Evolutionary conservation across 78 protist species (phyloP).

Genomic region (Dictyostelium capitatum): DNA sequence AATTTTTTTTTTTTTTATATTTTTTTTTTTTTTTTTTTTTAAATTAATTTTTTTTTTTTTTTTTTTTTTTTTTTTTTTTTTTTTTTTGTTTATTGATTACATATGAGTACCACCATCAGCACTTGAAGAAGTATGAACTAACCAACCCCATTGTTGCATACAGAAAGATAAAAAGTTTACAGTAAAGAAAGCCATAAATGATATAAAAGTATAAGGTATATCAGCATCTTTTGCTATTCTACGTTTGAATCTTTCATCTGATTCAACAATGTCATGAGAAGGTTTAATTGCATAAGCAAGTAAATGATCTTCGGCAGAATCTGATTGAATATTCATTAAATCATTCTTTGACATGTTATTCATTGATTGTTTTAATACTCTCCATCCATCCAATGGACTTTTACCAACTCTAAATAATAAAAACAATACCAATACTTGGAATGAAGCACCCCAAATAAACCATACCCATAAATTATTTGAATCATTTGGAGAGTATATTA

Average conservation of each 20-base stretch:
- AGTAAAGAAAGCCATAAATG: constrained; percentile 45
- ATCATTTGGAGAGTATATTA: constrained; percentile 60
- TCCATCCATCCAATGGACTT: constrained; percentile 49
- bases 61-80: background rate
- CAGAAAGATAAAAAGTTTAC: constrained; percentile 66
- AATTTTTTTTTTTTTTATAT: background rate
- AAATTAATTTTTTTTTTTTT: background rate
- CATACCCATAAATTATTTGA: constrained; percentile 77
- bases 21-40: background rate
- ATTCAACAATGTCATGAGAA: constrained; percentile 36
- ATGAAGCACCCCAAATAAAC: constrained; percentile 76
- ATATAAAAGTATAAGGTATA: constrained; percentile 34
- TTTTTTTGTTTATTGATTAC: background rate
- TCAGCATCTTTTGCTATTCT: constrained; percentile 52
- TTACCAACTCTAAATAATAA: constrained; percentile 42
- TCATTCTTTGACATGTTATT: constrained; percentile 9
- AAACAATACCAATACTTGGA: constrained; percentile 67
- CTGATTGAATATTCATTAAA: constrained; percentile 56
- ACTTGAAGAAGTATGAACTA: background rate
- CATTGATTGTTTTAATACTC: constrained; percentile 28
- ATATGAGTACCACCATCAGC: constrained; percentile 54
- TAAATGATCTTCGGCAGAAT: constrained; percentile 51
- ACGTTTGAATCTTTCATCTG: constrained; percentile 49
- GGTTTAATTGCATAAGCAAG: constrained; percentile 59
- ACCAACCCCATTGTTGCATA: constrained; percentile 75